A percentile compares a stretch with the other conserved stretches of the same genome.
phyloP scores from a whole-genome alignment of 345 rosid genomes.

The Eutrema yunnanense region DNA sequence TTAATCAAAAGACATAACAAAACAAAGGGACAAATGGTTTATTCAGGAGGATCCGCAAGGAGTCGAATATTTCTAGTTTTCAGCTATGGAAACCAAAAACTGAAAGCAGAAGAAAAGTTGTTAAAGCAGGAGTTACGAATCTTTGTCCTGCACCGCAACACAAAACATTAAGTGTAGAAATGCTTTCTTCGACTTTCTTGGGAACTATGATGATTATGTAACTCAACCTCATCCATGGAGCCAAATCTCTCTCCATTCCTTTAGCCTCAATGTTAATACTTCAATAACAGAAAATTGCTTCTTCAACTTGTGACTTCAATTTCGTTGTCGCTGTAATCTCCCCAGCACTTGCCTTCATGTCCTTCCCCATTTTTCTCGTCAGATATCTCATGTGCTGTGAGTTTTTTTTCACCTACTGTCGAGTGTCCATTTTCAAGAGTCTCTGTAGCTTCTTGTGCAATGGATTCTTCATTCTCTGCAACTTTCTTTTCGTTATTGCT shows the following conservation, averaged over 20 bases:
- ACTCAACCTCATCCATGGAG: constrained; percentile 20
- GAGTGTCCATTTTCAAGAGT: constrained; percentile 32
- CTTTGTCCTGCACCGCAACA: constrained; percentile 17
- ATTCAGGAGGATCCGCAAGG: background rate
- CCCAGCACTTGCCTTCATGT: constrained; percentile 66
- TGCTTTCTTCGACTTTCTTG: constrained; percentile 1
- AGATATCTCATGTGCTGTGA: constrained; percentile 33
- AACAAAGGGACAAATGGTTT: background rate
- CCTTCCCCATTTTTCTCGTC: constrained; percentile 29
- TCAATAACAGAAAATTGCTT: constrained; percentile 2
- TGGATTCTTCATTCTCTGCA: constrained; percentile 35
- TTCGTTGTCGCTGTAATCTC: constrained; percentile 77
- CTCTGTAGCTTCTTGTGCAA: constrained; percentile 28
- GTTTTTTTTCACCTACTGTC: constrained; percentile 18
- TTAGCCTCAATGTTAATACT: constrained; percentile 31
- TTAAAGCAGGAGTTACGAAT: constrained; percentile 8
- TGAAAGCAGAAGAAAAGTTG: constrained; percentile 13
- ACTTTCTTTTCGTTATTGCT: constrained; percentile 29
- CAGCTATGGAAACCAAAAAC: constrained; percentile 17
- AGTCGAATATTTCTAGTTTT: constrained; percentile 13
- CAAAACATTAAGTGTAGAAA: constrained; percentile 8
- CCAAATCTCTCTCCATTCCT: constrained; percentile 13
- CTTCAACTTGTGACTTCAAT: constrained; percentile 58
- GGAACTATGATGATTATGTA: constrained; percentile 6
- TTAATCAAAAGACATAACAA: background rate